Percentiles rank a stretch among this genome's conserved stretches.
Conservation (phyloP, 2,329 filamentous ascomycete genomes). For the Aspergillus hortae region DNA sequence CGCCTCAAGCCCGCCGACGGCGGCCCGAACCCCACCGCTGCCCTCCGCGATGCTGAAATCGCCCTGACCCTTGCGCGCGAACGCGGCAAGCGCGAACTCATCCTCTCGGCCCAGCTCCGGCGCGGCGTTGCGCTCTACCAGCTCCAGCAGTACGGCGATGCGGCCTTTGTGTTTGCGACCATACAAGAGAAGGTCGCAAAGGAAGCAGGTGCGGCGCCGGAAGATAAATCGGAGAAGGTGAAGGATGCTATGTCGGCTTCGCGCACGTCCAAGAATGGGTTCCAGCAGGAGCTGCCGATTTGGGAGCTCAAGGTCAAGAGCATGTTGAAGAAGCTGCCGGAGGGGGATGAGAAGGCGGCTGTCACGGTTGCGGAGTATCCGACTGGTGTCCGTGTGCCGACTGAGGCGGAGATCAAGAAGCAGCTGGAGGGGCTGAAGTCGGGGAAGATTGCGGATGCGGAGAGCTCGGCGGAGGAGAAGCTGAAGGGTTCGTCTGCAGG, state of each 20-base stretch:
- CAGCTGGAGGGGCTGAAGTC: constrained; percentile 30
- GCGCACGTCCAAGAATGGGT: constrained; percentile 15
- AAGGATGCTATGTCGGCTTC: constrained; percentile 27
- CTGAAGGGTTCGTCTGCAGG: neutral
- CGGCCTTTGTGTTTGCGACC: constrained; percentile 64
- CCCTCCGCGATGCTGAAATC: constrained; percentile 66
- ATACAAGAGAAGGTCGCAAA: constrained; percentile 50
- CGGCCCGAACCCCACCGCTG: constrained; percentile 40
- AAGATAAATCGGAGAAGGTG: constrained; percentile 24
- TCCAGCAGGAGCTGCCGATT: constrained; percentile 45
- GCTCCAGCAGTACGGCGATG: constrained; percentile 69
- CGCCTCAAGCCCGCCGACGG: constrained; percentile 54
- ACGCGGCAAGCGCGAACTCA: constrained; percentile 70
- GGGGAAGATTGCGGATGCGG: constrained; percentile 14
- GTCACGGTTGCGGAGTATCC: constrained; percentile 54
- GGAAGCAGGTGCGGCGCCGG: constrained; percentile 37
- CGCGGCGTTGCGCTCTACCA: constrained; percentile 71
- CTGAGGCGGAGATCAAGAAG: constrained; percentile 35
- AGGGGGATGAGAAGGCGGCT: constrained; percentile 46
- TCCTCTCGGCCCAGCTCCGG: constrained; percentile 77
- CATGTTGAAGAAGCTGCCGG: constrained; percentile 49
- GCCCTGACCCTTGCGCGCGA: constrained; percentile 61
- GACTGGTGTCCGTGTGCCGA: constrained; percentile 42
- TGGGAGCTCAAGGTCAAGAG: constrained; percentile 56
- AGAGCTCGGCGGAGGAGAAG: constrained; percentile 1